Percentiles rank a stretch among this genome's conserved stretches.
phyloP scores from a whole-genome alignment of 768 basidiomycete species.

The Hydnomerulius pinastri region DNA sequence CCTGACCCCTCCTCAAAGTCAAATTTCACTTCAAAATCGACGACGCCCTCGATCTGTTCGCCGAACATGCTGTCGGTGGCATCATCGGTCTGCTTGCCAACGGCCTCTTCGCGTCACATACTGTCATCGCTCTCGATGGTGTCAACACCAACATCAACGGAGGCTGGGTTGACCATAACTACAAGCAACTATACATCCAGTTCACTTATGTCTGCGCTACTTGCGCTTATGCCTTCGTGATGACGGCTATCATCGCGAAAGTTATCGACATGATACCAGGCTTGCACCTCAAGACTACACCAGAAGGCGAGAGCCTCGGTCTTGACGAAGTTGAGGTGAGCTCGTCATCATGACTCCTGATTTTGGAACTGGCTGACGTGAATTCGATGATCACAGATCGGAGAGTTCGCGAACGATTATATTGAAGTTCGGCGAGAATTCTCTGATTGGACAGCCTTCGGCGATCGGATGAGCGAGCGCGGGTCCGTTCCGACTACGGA shows the following conservation, averaged over 20 bases:
- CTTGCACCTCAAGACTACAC: slow-evolving; percentile 51
- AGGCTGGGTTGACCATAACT: slow-evolving; percentile 77
- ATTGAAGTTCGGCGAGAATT: slow-evolving; percentile 71
- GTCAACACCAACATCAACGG: slow-evolving; percentile 54
- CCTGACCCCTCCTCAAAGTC: slow-evolving; percentile 42
- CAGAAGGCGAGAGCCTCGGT: slow-evolving; percentile 60
- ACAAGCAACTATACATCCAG: slow-evolving; percentile 81
- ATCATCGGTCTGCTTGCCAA: slow-evolving; percentile 74
- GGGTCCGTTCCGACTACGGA: slow-evolving; percentile 11
- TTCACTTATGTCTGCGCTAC: slow-evolving; percentile 62
- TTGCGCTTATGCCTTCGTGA: slow-evolving; percentile 59
- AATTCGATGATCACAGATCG: slow-evolving; percentile 44
- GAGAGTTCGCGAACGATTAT: slow-evolving; percentile 70
- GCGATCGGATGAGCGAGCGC: slow-evolving; percentile 15
- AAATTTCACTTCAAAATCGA: slow-evolving; percentile 74
- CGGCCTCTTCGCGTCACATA: slow-evolving; percentile 70
- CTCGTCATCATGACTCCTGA: background rate
- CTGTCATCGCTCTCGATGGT: slow-evolving; percentile 69
- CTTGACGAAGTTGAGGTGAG: slow-evolving; percentile 74
- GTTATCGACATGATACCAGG: slow-evolving; percentile 58
- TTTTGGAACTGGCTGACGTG: background rate
- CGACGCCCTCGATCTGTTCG: slow-evolving; percentile 91
- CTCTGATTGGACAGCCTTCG: slow-evolving; percentile 47
- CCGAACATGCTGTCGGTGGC: slow-evolving; percentile 87
- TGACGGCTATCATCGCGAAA: slow-evolving; percentile 63